phyloP scores from a whole-genome alignment of 208 protist genomes.

The Balamuthia mandrillaris region DNA sequence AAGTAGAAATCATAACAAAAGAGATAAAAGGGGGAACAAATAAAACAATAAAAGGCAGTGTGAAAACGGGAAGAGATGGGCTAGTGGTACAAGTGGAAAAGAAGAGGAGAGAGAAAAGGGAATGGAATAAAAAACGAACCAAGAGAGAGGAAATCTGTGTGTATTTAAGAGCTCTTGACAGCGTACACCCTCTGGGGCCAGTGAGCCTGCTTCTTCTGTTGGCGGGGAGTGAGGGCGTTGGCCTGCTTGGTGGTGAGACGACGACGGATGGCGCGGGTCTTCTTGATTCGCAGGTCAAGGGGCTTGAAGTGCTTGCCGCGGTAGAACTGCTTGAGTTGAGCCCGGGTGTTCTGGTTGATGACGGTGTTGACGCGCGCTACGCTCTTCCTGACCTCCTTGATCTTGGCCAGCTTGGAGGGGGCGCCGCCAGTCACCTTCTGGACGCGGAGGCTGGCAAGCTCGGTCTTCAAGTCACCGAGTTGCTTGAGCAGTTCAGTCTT shows the following conservation, averaged over 20 bases:
- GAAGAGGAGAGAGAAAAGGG: no score
- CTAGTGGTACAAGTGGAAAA: no score
- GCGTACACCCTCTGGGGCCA: constrained; percentile 76
- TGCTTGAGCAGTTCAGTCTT: constrained; percentile 94
- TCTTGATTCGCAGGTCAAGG: constrained; percentile 74
- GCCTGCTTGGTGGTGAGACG: constrained; percentile 61
- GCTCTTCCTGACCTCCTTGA: constrained; percentile 88
- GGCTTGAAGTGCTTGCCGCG: constrained; percentile 80
- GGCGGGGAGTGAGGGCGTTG: constrained; percentile 50
- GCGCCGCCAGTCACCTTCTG: constrained; percentile 53
- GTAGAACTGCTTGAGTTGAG: constrained; percentile 89
- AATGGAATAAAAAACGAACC: no score
- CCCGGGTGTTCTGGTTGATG: constrained; percentile 90
- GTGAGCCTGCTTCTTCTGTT: constrained; percentile 60
- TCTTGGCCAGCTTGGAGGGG: constrained; percentile 44
- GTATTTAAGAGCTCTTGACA: constrained; percentile 50
- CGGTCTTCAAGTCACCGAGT: constrained; percentile 93
- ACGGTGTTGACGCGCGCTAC: constrained; percentile 95
- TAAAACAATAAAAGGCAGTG: no score
- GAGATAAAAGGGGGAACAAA: no score
- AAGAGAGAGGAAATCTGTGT: no score
- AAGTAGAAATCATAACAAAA: no score
- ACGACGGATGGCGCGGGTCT: constrained; percentile 78
- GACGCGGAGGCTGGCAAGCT: constrained; percentile 79
- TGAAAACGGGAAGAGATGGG: no score